Evolutionary conservation across 495 filamentous ascomycete genomes (phyloP).

Genomic region (Tuber indicum): DNA sequence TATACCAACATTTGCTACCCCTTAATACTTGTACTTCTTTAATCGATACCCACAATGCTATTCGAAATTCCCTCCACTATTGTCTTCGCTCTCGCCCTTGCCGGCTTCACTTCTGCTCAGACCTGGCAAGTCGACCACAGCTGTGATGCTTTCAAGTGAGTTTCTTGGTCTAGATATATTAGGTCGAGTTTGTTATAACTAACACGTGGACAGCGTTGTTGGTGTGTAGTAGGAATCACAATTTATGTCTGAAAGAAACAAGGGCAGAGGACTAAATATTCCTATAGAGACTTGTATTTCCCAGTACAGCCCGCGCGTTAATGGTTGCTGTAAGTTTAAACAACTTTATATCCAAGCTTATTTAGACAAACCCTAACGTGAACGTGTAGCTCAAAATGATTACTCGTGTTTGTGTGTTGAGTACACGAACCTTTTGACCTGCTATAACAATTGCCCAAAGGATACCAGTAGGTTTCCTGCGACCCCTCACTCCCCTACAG

Average conservation of each 20-base stretch:
- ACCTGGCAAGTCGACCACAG: constrained; percentile 29
- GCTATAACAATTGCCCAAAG: constrained; percentile 47
- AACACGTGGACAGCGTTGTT: constrained; percentile 18
- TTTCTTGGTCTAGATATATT: not conserved
- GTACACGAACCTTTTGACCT: constrained; percentile 36
- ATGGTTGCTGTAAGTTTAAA: constrained; percentile 38
- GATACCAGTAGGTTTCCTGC: constrained; percentile 25
- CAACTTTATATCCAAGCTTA: not conserved
- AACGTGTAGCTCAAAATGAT: constrained; percentile 18
- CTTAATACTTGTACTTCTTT: constrained; percentile 13
- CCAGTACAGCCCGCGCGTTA: constrained; percentile 32
- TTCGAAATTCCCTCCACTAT: constrained; percentile 2
- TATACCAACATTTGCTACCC: not conserved
- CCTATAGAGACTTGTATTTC: constrained; percentile 41
- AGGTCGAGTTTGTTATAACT: not conserved
- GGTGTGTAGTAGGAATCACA: constrained; percentile 10
- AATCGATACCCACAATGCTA: constrained; percentile 17
- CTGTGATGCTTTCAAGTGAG: constrained; percentile 29
- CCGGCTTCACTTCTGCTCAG: constrained; percentile 19
- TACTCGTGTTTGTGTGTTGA: constrained; percentile 30
- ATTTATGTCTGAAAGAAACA: not conserved
- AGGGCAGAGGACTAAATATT: constrained; percentile 13
- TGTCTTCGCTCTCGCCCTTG: constrained; percentile 15
- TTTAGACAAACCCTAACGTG: constrained; percentile 1
- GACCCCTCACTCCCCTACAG: not conserved